Evolutionary conservation across 495 filamentous ascomycete genomes (phyloP).

Genomic region (Annulohypoxylon maeteangense): DNA sequence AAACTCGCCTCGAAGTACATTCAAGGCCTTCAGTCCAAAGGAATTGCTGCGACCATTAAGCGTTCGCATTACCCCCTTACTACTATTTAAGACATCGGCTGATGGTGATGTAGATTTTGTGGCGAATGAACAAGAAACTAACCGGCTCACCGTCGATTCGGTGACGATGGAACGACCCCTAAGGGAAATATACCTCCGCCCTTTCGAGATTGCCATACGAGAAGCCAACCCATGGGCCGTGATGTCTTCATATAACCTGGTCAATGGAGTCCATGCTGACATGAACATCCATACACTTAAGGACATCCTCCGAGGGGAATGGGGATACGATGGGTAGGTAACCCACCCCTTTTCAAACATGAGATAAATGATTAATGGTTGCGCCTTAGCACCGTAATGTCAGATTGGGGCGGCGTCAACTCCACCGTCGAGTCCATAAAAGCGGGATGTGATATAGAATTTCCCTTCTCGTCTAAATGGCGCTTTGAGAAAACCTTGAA

Average conservation of each 20-base stretch:
- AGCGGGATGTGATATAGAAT: slow-evolving; percentile 81
- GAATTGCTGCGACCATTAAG: slow-evolving; percentile 83
- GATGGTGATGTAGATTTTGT: slow-evolving; percentile 69
- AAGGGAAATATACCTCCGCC: slow-evolving; percentile 83
- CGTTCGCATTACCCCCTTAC: slow-evolving; percentile 54
- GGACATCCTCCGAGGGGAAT: slow-evolving; percentile 79
- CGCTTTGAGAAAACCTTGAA: slow-evolving; percentile 73
- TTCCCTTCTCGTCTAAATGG: slow-evolving; percentile 78
- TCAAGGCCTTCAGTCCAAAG: slow-evolving; percentile 77
- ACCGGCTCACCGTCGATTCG: slow-evolving; percentile 77
- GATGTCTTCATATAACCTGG: slow-evolving; percentile 88
- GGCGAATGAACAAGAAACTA: slow-evolving; percentile 85
- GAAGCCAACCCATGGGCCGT: slow-evolving; percentile 81
- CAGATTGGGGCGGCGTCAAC: slow-evolving; percentile 79
- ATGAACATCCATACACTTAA: slow-evolving; percentile 76
- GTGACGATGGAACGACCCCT: slow-evolving; percentile 77
- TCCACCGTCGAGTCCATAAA: slow-evolving; percentile 76
- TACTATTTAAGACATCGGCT: slow-evolving; percentile 34
- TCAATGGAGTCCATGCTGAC: slow-evolving; percentile 82
- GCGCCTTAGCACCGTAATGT: slow-evolving; percentile 69
- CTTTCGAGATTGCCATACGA: slow-evolving; percentile 84
- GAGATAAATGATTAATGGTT: slow-evolving; percentile 33
- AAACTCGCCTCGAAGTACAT: slow-evolving; percentile 78
- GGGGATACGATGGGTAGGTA: slow-evolving; percentile 74
- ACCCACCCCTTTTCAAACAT: slow-evolving; percentile 3